Evolutionary conservation across 768 basidiomycete genomes (phyloP).

Genomic region (Coprinellus aureogranulatus): DNA sequence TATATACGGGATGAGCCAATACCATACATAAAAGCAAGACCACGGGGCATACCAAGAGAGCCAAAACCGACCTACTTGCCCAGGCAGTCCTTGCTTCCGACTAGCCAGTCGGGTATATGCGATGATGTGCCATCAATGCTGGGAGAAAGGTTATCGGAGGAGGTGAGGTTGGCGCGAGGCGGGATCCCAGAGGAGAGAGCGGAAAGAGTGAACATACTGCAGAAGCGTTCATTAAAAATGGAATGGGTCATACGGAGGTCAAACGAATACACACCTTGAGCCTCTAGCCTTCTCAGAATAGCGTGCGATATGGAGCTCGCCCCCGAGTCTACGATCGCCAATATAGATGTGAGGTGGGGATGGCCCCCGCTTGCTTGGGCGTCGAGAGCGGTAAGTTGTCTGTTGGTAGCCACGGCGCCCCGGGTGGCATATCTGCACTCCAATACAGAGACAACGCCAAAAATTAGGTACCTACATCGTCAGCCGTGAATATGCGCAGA

Average conservation of each 20-base stretch:
- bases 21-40: constrained; percentile 9
- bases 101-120: constrained; percentile 79
- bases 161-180: constrained; percentile 8
- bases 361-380: too few relatives aligned
- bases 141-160: constrained; percentile 15
- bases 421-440: too few relatives aligned
- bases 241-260: constrained; percentile 43
- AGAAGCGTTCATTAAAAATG: constrained; percentile 32
- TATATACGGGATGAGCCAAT: not conserved
- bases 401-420: too few relatives aligned
- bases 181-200: constrained; percentile 19
- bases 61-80: constrained; percentile 99
- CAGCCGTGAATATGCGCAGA: too few relatives aligned
- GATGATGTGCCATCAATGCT: constrained; percentile 69
- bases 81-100: constrained; percentile 94
- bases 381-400: too few relatives aligned
- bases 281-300: too few relatives aligned
- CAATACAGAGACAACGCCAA: too few relatives aligned
- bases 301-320: too few relatives aligned
- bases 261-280: too few relatives aligned
- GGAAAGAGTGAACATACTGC: constrained; percentile 21
- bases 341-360: too few relatives aligned
- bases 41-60: constrained; percentile 76
- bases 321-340: too few relatives aligned
- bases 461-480: too few relatives aligned